Evolutionary conservation across 306 rosid genomes (phyloP), one percentile per base, ranked within the genome.

Genomic region (Elaeagnus macrophylla): DNA sequence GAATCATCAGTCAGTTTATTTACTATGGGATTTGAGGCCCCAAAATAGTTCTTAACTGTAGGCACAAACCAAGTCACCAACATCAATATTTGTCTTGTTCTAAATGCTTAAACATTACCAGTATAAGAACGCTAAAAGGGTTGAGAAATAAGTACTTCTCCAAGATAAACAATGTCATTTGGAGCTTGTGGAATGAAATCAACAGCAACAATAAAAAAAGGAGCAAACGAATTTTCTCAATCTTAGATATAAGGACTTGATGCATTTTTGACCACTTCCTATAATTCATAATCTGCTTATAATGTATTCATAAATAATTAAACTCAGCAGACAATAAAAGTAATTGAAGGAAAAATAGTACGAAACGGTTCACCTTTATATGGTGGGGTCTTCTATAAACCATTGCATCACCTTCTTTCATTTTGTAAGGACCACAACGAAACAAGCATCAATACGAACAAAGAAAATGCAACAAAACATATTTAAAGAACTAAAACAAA

Each of bases 331-430:
- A 8, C 36, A n/a, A 8, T 10, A 39, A 8, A 8, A 39, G 8
- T 14, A 37, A 10, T n/a, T 11, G 4, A 17, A 37, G 15, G 9
- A 7, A 61, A 54, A 15, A 18, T 56, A 57, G 32, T 14, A 47
- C 19, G 32, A 41, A 35, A 25, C 19, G 57, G 46, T 44, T 77
- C 67, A 88, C 95, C 97, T 85, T 88, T 54, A 85, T 69, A 13
- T 78, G 95, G 75, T 89, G 82, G 48, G 97, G 97, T 64, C 88
- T 80, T 80, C 97, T 85, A 51, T 82, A 89, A 43, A 89, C 95
- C 97, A 89, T 89, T 54, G 90, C 83, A 72, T 89, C 95, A 69
- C 82, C 89, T 70, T 89, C 97, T 76, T 85, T 89, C 79, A 89
- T 85, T 76, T 80, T 77, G 42, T 89, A 85, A 40, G 95, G 95